Base-by-base conservation (phyloP, 139 green algal species). In the Chlamydomonas sphaeroides region DNA sequence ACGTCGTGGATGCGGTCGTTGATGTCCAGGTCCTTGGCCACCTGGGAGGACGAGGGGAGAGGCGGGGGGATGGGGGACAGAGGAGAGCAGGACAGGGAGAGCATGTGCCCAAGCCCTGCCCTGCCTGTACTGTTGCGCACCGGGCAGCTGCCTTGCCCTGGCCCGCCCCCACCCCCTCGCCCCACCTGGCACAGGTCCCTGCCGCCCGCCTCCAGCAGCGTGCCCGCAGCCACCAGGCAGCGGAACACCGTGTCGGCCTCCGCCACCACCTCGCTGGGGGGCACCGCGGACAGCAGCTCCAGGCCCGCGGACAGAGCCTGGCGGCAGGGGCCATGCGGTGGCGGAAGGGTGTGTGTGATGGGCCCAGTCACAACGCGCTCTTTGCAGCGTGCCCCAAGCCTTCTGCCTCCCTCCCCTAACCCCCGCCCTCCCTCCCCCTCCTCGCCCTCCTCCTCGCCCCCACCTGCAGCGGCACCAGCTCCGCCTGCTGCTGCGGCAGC, bases 141-240 rank as follows among this genome's bases (percentile, higher is more conserved):
- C n/a, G n/a, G n/a, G n/a, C n/a, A n/a, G n/a, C n/a, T n/a, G n/a
- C n/a, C n/a, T n/a, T n/a, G n/a, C n/a, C n/a, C n/a, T n/a, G n/a
- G n/a, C n/a, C n/a, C n/a, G 45, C 45, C 45, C 45, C 45, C 45
- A 10, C 45, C 10, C 21, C 25, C 35, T 28, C 11, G 0, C 65
- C 56, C 1, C 41, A 80, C 74, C 57, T 71, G 59, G 38, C 59
- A 70, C 57, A 80, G 74, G 15, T 80, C 74, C 39, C 5, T 21
- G 4, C 74, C 74, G 2, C 74, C 65, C 65, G 65, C 74, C 32
- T 45, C 33, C 25, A 88, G 68, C 28, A 94, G 53, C 7, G 90
- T 95, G 57, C 88, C 92, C 30, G 87, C 45, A 8, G 90, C 90
- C 71, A 90, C 70, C 26, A 93, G 82, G 4, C 51, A 53, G 45